Evolutionary conservation across 1,284 basidiomycete species (phyloP).

Genomic region (Tilletia setariae): DNA sequence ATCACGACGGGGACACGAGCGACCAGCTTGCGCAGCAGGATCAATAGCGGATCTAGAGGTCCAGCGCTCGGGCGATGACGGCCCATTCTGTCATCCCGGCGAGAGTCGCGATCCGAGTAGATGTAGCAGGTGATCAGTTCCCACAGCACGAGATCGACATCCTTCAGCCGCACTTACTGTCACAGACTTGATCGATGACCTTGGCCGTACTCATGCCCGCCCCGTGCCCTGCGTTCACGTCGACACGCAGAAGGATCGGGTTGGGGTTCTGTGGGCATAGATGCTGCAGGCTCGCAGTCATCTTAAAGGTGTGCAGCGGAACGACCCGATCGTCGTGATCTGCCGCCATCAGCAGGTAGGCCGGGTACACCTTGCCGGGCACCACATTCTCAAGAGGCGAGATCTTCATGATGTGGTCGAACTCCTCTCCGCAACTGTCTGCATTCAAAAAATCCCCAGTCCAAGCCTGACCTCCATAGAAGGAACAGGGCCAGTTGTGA

Average conservation of each 20-base stretch:
- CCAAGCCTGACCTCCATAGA: too few relatives aligned
- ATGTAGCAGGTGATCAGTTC: background rate
- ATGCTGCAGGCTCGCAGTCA: constrained; percentile 52
- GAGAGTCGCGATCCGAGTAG: too few relatives aligned
- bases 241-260: constrained; percentile 46
- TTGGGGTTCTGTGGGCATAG: constrained; percentile 42
- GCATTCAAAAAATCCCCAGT: constrained; percentile 73
- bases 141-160: too few relatives aligned
- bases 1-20: too few relatives aligned
- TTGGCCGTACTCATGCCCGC: constrained; percentile 50
- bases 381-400: constrained; percentile 52
- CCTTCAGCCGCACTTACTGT: too few relatives aligned
- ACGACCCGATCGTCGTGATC: constrained; percentile 53
- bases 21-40: too few relatives aligned
- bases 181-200: constrained; percentile 42
- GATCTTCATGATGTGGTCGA: constrained; percentile 48
- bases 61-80: constrained; percentile 41
- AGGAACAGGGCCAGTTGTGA: too few relatives aligned
- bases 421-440: constrained; percentile 54
- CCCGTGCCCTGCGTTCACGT: constrained; percentile 51
- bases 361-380: constrained; percentile 42
- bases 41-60: constrained; percentile 33
- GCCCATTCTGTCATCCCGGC: constrained; percentile 44
- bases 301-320: constrained; percentile 50
- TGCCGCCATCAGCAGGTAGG: constrained; percentile 43